Evolutionary conservation across 805 yeast species (phyloP).

Genomic region (Barnettozyma pratensis): DNA sequence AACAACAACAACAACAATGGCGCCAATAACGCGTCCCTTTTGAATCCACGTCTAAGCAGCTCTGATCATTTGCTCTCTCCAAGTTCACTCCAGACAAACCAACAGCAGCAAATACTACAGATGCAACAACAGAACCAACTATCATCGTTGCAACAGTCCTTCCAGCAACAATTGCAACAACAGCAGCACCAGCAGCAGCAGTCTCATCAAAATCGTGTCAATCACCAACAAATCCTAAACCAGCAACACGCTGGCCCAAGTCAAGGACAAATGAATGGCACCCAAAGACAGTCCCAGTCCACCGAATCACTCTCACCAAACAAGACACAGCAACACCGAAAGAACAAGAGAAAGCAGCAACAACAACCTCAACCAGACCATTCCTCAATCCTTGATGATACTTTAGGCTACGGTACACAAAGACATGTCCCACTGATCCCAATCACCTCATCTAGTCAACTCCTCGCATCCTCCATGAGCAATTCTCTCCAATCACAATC

Average conservation of each 20-base stretch:
- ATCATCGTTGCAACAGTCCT: background rate
- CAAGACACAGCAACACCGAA: constrained; percentile 9
- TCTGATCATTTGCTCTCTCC: constrained; percentile 19
- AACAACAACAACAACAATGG: background rate
- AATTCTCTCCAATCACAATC: constrained; percentile 1
- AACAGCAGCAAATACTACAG: constrained; percentile 8
- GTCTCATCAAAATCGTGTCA: constrained; percentile 4
- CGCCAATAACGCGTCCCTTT: constrained; percentile 3
- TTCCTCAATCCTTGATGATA: constrained; percentile 16
- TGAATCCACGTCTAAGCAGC: constrained; percentile 13
- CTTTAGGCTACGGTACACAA: constrained; percentile 5
- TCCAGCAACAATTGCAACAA: constrained; percentile 4
- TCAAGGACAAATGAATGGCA: background rate
- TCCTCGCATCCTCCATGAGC: background rate
- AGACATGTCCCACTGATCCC: constrained; percentile 4
- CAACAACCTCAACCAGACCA: constrained; percentile 13
- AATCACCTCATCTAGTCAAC: constrained; percentile 8
- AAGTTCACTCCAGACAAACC: constrained; percentile 11
- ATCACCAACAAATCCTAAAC: background rate
- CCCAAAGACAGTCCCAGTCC: background rate
- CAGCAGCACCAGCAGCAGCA: constrained; percentile 10
- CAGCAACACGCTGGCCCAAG: background rate
- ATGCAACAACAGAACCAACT: constrained; percentile 3
- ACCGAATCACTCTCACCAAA: background rate
- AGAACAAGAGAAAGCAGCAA: constrained; percentile 12